Evolutionary conservation across 306 rosid genomes (phyloP), one percentile per base, ranked within the genome.

Genomic region (Cicer chorassanicum): DNA sequence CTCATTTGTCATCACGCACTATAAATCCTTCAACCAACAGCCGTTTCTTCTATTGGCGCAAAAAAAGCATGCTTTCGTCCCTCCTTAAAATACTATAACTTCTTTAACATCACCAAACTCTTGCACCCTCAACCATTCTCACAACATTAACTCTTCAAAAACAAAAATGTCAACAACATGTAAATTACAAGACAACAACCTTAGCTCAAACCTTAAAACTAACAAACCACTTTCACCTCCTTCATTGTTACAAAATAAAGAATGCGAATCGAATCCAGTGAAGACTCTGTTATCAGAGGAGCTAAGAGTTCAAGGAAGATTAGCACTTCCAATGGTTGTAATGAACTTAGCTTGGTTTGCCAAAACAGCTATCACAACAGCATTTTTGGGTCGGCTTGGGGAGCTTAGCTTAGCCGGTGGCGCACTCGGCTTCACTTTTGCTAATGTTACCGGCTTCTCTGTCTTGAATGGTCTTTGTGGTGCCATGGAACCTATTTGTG

Each of bases 401-500:
- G 84, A 83, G 74, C 96, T 94, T 16, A 84, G 79, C 68, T 78
- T 94, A 49, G 97, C 98, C 1, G 96, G 95, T 0, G 96, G 94
- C 0, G 68, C 91, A 0, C 95, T 94, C 1, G 98, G 96, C 14
- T 85, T 88, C 70, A 91, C 96, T n/a, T 94, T 94, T 13, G 95
- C 97, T 1, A 94, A 94, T 53, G 97, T 94, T 75, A 94, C 97
- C 0, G 97, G 97, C 39, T 94, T 91, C 82, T 88, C 98, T 14
- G 85, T 94, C 72, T 79, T 91, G 83, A 94, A 77, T 14, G 98
- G 98, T 34, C 91, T 94, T 0, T 88, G 84, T 19, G 83, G 81
- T 15, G 92, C 97, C 81, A 94, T 94, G 96, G 98, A 94, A 70
- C 88, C 97, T n/a, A 86, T 94, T 9, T 91, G 96, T 19, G 98